Conservation (phyloP, 2,329 filamentous ascomycete species). For the Aspergillus sp. region DNA sequence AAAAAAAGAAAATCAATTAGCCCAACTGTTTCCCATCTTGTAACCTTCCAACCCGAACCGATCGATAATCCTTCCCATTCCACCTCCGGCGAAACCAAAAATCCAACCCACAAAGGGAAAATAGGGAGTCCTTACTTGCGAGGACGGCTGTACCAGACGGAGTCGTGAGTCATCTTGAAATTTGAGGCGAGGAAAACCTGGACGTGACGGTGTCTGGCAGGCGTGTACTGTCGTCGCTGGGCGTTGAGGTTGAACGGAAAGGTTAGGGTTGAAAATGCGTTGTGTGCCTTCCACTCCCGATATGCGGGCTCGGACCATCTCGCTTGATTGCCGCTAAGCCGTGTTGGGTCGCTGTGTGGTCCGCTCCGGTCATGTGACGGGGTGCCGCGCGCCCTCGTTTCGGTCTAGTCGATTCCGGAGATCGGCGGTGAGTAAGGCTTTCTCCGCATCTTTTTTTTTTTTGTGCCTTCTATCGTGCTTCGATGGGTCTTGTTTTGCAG, state of each 20-base stretch:
- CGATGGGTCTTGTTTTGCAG: too few species aligned
- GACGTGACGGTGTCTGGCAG: slow-evolving; percentile 36
- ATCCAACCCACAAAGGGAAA: background rate
- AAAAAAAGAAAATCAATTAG: slow-evolving; percentile 20
- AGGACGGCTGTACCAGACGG: slow-evolving; percentile 98
- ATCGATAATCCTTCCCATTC: background rate
- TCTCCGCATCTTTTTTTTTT: slow-evolving; percentile 8
- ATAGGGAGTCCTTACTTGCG: slow-evolving; percentile 63
- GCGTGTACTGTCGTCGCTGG: slow-evolving; percentile 35
- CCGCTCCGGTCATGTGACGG: background rate
- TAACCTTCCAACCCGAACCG: background rate
- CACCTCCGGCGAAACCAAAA: too few species aligned
- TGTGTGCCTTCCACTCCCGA: slow-evolving; percentile 30
- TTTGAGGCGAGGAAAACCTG: slow-evolving; percentile 31
- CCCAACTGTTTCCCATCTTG: slow-evolving; percentile 8
- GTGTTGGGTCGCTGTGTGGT: slow-evolving; percentile 14
- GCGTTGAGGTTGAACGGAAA: slow-evolving; percentile 31
- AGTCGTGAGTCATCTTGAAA: slow-evolving; percentile 82
- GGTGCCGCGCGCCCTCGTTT: background rate
- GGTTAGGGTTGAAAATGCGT: slow-evolving; percentile 35
- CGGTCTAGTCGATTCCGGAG: background rate
- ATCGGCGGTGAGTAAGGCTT: slow-evolving; percentile 1
- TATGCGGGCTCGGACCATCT: slow-evolving; percentile 29
- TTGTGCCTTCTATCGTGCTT: background rate
- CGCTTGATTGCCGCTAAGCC: slow-evolving; percentile 31